A percentile compares a stretch with the other conserved stretches of the same genome.
These are phyloP conservation scores for Lithospermum erythrorhizon DNA, from an alignment of 257 asterid species.

Conservation along the genomic window DNA sequence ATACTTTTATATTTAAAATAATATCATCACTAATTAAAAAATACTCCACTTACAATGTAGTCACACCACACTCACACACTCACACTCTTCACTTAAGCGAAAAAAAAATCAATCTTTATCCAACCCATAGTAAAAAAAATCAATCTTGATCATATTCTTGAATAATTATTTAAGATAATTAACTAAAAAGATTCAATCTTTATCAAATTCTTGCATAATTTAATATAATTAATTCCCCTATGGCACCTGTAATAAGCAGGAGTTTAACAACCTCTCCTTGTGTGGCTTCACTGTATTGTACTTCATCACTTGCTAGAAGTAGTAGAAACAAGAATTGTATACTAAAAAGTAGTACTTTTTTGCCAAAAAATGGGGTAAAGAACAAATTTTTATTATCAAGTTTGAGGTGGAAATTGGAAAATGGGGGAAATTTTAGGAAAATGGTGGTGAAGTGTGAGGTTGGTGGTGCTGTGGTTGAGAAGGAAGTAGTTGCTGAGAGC, in stretches of 20 bases:
- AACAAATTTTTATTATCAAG: conserved; percentile 40
- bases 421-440: conserved; percentile 22
- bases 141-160: neutral
- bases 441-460: conserved; percentile 70
- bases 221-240: conserved; percentile 2
- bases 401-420: conserved; percentile 58
- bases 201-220: no score
- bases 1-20: no score
- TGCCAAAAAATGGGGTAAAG: conserved; percentile 44
- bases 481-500: conserved; percentile 64
- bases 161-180: no score
- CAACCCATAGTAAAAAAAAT: neutral
- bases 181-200: neutral
- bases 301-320: conserved; percentile 33
- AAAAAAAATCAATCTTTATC: neutral
- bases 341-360: conserved; percentile 36
- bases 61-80: no score
- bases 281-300: conserved; percentile 38
- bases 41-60: no score
- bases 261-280: conserved; percentile 52
- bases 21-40: no score
- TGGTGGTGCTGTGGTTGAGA: conserved; percentile 78
- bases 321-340: conserved; percentile 21
- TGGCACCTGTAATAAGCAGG: conserved; percentile 87
- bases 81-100: neutral